Base-by-base conservation (phyloP, 2,329 filamentous ascomycete genomes). In the Microsporum canis region DNA sequence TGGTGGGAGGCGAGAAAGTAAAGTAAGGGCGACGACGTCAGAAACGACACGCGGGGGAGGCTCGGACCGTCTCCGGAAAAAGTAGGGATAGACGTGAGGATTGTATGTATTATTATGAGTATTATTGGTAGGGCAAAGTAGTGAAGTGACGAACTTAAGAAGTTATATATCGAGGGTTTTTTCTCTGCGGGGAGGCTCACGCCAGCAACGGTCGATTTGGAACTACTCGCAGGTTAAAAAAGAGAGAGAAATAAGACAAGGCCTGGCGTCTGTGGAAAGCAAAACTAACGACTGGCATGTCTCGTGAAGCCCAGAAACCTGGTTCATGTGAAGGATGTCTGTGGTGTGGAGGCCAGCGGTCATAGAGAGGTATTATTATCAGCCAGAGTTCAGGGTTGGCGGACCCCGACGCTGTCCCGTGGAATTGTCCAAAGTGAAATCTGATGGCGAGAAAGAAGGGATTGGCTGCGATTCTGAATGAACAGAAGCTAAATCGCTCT, bases 291-390 rank as follows among this genome's bases (percentile, higher is more conserved):
- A 33, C 27, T 34, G 49, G 31, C 49, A 34, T 53, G 49, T 34
- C 27, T 33, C 49, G 29, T 29, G 43, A 47, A 27, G 43, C 12
- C 49, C 49, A 33, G 49, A 34, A 53, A 53, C 49, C 49, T 34
- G 49, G 27, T 53, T 53, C 49, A 34, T 53, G 49, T 53, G 49
- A n/a, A 53, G 49, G 49, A 33, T 34, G 29, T 53, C 49, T n/a
- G 27, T 27, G 49, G 10, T 33, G 49, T 33, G 49, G 27, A 53
- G 27, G 49, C 8, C 49, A 29, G 29, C 31, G 8, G 49, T 34
- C 49, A 53, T 53, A 12, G 27, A 33, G 3, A 23, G 31, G 39
- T 43, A 43, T 23, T 23, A 23, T 23, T 43, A 17, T 43, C n/a
- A 17, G 39, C 39, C 49, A 23, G 5, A 27, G 14, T 31, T 34